Conservation (phyloP, 1,284 basidiomycete species). For the Papiliotrema terrestris region DNA sequence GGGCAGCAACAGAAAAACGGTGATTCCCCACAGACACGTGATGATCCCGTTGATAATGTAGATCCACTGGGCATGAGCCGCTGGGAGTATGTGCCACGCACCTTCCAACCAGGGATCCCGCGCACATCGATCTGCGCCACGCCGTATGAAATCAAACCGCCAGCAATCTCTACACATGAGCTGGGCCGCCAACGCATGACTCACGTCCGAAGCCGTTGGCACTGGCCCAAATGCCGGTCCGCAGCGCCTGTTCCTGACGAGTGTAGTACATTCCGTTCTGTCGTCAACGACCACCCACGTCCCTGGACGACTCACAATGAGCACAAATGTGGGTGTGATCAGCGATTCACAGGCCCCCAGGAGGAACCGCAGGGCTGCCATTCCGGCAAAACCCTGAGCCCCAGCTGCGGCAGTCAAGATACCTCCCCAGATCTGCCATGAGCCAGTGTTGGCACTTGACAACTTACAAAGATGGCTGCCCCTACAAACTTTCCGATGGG, state of each 20-base stretch:
- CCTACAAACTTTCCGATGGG: neutral
- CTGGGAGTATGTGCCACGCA: too few species aligned
- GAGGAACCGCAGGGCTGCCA: neutral
- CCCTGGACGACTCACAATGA: neutral
- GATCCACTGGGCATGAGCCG: slow-evolving; percentile 18
- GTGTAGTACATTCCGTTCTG: neutral
- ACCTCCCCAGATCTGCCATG: neutral
- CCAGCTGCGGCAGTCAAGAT: neutral
- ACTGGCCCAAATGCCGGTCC: slow-evolving; percentile 14
- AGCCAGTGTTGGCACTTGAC: too few species aligned
- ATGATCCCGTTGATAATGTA: slow-evolving; percentile 36
- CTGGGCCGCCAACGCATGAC: slow-evolving; percentile 28
- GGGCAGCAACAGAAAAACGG: slow-evolving; percentile 21
- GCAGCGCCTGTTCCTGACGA: slow-evolving; percentile 9
- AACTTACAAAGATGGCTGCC: neutral
- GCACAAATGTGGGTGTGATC: neutral
- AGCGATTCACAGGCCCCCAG: neutral
- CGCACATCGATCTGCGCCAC: slow-evolving; percentile 29
- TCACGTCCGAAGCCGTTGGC: too few species aligned
- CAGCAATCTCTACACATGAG: slow-evolving; percentile 30
- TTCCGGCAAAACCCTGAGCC: neutral
- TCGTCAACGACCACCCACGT: too few species aligned
- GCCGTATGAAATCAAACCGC: slow-evolving; percentile 36
- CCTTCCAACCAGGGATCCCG: slow-evolving; percentile 23
- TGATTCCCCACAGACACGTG: slow-evolving; percentile 23